Base-by-base conservation (phyloP, 106 monocot species). In the Dendrobium catenatum region DNA sequence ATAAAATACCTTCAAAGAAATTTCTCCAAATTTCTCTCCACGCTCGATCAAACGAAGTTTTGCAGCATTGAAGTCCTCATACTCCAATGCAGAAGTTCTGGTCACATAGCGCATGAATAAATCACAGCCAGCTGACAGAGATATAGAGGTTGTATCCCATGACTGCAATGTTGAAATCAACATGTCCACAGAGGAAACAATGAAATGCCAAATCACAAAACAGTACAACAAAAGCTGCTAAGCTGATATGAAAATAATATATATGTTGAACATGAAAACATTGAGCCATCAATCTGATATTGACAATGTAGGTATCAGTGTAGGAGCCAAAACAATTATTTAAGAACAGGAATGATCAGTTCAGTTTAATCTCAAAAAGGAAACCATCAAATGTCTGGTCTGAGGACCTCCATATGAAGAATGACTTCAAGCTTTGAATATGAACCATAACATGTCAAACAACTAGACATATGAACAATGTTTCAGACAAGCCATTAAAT, bases 21-120 rank as follows among this genome's bases (percentile, higher is more conserved):
- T 91, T 73, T 98, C 98, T 37, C 98, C 98, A 86, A 98, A 98
- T 74, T 93, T 98, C 81, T 98, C 98, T 0, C 90, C 98, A 15
- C 98, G 94, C 68, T 98, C 98, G 43, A 98, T 95, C 75, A 98
- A 78, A 55, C 95, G 94, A 55, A 79, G 77, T 76, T 93, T 98
- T 42, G 93, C 98, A 78, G 95, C 95, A 86, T 93, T 88, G 82
- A 98, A 93, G 80, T 98, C 91, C 75, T 98, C 98, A 76, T 93
- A 95, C 67, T 98, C 98, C 68, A 98, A 82, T 41, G 94, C 93
- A 77, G 95, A 91, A 55, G 98, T 98, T 80, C 98, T 86, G 37
- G 98, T 98, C 68, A 95, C 95, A 83, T 95, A 94, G 56, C 94
- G 80, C 90, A 91, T 98, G 85, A 98, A 98, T 51, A 98, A 81